These are phyloP conservation scores for Saprolegnia parasitica DNA, from an alignment of 352 stramenopile genomes.

Conservation along the genomic window DNA sequence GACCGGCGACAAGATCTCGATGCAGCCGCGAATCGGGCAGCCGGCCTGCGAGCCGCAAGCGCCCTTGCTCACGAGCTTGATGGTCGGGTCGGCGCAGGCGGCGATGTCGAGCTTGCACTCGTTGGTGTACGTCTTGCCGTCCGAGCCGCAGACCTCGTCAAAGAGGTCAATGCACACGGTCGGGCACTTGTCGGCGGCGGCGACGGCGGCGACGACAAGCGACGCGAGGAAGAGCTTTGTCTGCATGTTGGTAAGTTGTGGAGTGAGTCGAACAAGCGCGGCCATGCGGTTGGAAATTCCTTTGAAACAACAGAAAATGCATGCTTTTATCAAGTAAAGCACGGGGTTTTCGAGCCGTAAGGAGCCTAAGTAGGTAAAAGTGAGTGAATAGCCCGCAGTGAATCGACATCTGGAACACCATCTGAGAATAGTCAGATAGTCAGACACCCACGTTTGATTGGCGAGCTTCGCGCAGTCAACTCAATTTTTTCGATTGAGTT, in stretches of 20 bases:
- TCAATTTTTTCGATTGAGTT: neutral
- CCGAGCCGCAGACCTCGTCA: conserved; percentile 20
- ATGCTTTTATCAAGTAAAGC: no score
- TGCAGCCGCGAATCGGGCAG: conserved; percentile 1
- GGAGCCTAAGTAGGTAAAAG: no score
- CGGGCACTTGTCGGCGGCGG: conserved; percentile 1
- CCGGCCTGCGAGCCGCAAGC: neutral
- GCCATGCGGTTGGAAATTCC: neutral
- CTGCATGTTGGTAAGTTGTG: neutral
- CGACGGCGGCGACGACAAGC: neutral
- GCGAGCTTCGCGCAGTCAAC: neutral
- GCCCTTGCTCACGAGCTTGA: conserved; percentile 8
- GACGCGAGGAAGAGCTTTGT: conserved; percentile 1
- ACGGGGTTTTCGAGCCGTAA: no score
- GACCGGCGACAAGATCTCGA: neutral
- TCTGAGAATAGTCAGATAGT: neutral
- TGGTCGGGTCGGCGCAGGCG: conserved; percentile 7
- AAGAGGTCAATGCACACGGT: conserved; percentile 35
- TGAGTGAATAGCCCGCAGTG: no score
- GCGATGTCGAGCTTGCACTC: conserved; percentile 8
- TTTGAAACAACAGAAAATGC: neutral
- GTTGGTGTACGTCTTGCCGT: conserved; percentile 24
- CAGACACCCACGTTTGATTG: neutral
- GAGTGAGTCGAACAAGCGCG: neutral
- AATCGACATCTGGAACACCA: neutral